A percentile compares a stretch with the other conserved stretches of the same genome.
These are phyloP conservation scores for Populus tremula DNA, from an alignment of 345 rosid genomes.

Conservation along the genomic window DNA sequence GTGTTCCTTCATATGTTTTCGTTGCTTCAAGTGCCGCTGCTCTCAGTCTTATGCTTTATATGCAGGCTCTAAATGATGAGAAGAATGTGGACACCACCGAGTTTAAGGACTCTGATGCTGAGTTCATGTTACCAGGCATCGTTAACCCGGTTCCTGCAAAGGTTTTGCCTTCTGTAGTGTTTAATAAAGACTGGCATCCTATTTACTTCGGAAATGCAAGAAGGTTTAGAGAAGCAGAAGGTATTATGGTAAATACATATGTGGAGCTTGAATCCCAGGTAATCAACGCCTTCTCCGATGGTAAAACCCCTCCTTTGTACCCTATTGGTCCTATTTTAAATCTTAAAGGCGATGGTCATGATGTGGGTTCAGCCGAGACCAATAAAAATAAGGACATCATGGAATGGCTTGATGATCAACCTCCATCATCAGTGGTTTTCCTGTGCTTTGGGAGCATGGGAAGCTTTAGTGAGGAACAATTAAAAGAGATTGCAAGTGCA, in stretches of 20 bases:
- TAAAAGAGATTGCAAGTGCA: not conserved
- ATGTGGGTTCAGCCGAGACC: not conserved
- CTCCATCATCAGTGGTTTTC: constrained; percentile 3
- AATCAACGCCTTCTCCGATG: not conserved
- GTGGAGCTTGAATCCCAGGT: constrained; percentile 16
- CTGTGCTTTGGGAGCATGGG: constrained; percentile 18
- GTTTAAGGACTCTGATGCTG: not conserved
- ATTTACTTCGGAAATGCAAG: not conserved
- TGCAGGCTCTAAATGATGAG: not conserved
- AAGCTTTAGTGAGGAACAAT: not conserved
- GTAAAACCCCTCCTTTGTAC: constrained; percentile 1
- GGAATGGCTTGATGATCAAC: constrained; percentile 11
- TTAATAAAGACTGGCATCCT: not conserved
- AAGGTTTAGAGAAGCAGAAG: not conserved
- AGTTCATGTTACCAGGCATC: not conserved
- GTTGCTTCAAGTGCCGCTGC: not conserved
- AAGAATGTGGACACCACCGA: not conserved
- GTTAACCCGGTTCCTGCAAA: not conserved
- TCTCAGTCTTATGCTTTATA: not conserved
- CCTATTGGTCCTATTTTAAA: constrained; percentile 6
- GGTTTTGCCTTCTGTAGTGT: not conserved
- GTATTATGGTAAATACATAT: constrained; percentile 18
- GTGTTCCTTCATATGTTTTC: not conserved
- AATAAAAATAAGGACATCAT: not conserved
- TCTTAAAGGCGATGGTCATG: not conserved